Evolutionary conservation across 345 rosid species (phyloP), one percentile per base, ranked within the genome.

Genomic region (Nasturtium officinale): DNA sequence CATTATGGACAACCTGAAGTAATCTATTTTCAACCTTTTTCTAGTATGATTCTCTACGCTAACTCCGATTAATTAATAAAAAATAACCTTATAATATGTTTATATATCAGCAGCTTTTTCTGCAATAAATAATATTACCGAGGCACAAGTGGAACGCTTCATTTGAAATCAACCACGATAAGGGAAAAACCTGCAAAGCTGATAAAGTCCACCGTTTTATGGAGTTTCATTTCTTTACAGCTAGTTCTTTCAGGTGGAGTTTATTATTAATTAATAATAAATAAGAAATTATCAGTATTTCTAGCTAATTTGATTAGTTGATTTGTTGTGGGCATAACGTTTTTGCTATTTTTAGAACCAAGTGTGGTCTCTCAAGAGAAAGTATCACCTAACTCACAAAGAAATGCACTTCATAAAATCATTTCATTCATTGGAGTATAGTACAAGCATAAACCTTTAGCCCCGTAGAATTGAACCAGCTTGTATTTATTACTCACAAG

Each of bases 171-270:
- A 42, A 67, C 63, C 38, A n/a, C 47, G 46, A 75, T 45, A 42
- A 51, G 62, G 55, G 6, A 17, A 74, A 67, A 51, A 40, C 26
- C 79, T 69, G 59, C 65, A 76, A 69, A 62, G 75, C 79, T 76
- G 71, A 65, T 56, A 61, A 25, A 48, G 60, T 62, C 25, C 45
- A 45, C 15, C 17, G 17, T 29, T 54, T 35, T 8, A 32, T 56
- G 64, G 70, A 73, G 58, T 73, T 73, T 7, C 61, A 21, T 56
- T 70, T 64, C 80, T 71, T 70, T 71, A 70, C 76, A 77, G 76
- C 80, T 56, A 46, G 3, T 15, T 69, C 65, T 20, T 42, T 68
- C 69, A 76, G 65, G 52, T 69, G 23, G 28, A 45, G 25, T 23
- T 23, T 23, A 23, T 45, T 52, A 40, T 28, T 61, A 10, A 28